Evolutionary conservation across 2,329 filamentous ascomycete species (phyloP).

Genomic region (Sarocladium brachiariae): DNA sequence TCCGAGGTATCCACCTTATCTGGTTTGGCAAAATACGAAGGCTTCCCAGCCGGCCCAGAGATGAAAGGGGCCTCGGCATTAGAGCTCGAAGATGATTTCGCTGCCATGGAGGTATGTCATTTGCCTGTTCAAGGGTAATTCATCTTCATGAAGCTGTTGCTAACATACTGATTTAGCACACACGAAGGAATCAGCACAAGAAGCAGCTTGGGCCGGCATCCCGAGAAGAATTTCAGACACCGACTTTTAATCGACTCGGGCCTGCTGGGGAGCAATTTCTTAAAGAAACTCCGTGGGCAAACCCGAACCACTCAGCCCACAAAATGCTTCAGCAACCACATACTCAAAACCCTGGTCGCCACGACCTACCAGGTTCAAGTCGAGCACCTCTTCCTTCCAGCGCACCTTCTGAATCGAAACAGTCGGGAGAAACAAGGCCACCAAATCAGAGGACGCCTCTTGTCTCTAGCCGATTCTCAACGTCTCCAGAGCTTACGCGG

Average conservation of each 20-base stretch:
- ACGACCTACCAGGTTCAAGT: conserved; percentile 4
- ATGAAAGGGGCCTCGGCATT: conserved; percentile 64
- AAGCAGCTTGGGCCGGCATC: conserved; percentile 22
- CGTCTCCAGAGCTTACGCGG: conserved; percentile 38
- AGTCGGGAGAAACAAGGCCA: not conserved
- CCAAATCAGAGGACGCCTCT: conserved; percentile 18
- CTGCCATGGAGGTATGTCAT: conserved; percentile 69
- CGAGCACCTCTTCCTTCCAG: conserved; percentile 8
- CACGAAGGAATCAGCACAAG: conserved; percentile 30
- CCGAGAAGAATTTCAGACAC: conserved; percentile 41
- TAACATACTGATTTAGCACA: conserved; percentile 24
- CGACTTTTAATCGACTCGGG: conserved; percentile 44
- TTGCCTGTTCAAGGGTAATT: not conserved
- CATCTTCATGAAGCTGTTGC: too few species aligned
- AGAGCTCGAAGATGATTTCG: conserved; percentile 81
- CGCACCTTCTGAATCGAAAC: not conserved
- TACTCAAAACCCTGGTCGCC: conserved; percentile 15
- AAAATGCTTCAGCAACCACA: conserved; percentile 36
- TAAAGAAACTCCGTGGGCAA: conserved; percentile 87
- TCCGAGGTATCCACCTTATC: conserved; percentile 87
- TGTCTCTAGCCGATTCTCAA: conserved; percentile 24
- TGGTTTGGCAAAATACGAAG: conserved; percentile 88
- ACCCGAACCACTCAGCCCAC: conserved; percentile 73
- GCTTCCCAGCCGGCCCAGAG: conserved; percentile 90
- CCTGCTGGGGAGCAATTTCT: conserved; percentile 80